Evolutionary conservation across 371 early-diverging fungal species (phyloP).

Genomic region (Mortierella sp.): DNA sequence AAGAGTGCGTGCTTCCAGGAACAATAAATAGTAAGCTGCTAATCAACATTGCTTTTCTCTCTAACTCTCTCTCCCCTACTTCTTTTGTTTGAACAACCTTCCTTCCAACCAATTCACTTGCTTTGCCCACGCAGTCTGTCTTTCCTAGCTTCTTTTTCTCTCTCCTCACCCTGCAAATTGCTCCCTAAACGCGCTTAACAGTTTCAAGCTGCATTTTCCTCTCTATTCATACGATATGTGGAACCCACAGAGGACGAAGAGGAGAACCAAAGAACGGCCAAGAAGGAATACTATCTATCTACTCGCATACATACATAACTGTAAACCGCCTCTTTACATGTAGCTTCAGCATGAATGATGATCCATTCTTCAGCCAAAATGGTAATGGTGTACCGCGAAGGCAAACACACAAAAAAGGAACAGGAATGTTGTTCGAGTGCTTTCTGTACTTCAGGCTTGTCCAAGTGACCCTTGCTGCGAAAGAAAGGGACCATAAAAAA

Average conservation of each 20-base stretch:
- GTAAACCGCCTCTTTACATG: neutral
- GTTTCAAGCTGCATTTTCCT: neutral
- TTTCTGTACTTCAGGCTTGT: neutral
- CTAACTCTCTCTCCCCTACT: neutral
- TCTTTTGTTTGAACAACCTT: neutral
- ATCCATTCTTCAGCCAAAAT: constrained; percentile 34
- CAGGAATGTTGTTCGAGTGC: constrained; percentile 5
- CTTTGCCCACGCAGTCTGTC: neutral
- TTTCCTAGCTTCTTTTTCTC: neutral
- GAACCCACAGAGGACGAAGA: neutral
- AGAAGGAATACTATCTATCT: constrained; percentile 9
- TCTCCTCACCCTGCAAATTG: neutral
- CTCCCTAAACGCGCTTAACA: neutral
- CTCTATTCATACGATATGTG: neutral
- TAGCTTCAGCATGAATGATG: constrained; percentile 34
- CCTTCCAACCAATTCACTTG: neutral
- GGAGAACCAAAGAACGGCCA: neutral
- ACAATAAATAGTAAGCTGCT: neutral
- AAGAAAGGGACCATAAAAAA: neutral
- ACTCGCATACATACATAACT: neutral
- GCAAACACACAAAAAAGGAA: neutral
- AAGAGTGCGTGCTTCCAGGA: neutral
- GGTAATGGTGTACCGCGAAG: neutral
- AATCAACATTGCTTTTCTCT: neutral
- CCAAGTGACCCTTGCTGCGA: neutral